Conservation (phyloP, 306 rosid species). For the Acacia acuminata region DNA sequence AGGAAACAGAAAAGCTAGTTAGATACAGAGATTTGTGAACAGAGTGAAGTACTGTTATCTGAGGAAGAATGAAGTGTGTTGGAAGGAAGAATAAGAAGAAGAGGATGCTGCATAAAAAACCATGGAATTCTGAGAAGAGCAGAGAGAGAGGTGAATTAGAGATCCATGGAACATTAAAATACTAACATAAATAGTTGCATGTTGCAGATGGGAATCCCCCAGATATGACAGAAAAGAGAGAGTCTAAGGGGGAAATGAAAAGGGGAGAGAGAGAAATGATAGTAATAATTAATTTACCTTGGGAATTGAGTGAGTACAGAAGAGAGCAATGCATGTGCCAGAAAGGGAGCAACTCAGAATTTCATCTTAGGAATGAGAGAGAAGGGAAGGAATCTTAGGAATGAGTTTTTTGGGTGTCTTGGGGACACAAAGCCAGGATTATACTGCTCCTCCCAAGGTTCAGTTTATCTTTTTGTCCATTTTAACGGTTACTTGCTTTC, state of each 20-base stretch:
- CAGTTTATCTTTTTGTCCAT: slow-evolving; percentile 37
- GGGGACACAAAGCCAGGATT: slow-evolving; percentile 28
- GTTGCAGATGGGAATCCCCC: slow-evolving; percentile 38
- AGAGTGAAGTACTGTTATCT: background rate
- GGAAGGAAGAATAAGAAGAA: slow-evolving; percentile 38
- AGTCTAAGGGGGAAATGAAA: background rate
- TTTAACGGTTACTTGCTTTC: slow-evolving; percentile 45
- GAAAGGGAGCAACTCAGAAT: slow-evolving; percentile 9
- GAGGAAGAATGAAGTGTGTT: slow-evolving; percentile 35
- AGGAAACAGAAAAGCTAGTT: background rate
- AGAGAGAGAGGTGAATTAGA: slow-evolving; percentile 45
- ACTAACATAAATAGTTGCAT: slow-evolving; percentile 30
- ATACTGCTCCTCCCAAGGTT: slow-evolving; percentile 38
- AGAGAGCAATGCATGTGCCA: slow-evolving; percentile 43
- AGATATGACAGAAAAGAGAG: slow-evolving; percentile 30
- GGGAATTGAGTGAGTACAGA: slow-evolving; percentile 46
- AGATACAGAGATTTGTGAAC: background rate
- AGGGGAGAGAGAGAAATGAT: background rate
- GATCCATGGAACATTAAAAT: slow-evolving; percentile 57
- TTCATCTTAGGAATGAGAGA: slow-evolving; percentile 24
- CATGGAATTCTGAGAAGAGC: slow-evolving; percentile 65
- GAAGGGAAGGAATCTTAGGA: slow-evolving; percentile 55
- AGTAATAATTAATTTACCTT: slow-evolving; percentile 20
- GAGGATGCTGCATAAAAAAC: slow-evolving; percentile 32
- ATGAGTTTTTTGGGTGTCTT: slow-evolving; percentile 26